Base-by-base conservation (phyloP, 306 rosid genomes). In the Malus sieversii region DNA sequence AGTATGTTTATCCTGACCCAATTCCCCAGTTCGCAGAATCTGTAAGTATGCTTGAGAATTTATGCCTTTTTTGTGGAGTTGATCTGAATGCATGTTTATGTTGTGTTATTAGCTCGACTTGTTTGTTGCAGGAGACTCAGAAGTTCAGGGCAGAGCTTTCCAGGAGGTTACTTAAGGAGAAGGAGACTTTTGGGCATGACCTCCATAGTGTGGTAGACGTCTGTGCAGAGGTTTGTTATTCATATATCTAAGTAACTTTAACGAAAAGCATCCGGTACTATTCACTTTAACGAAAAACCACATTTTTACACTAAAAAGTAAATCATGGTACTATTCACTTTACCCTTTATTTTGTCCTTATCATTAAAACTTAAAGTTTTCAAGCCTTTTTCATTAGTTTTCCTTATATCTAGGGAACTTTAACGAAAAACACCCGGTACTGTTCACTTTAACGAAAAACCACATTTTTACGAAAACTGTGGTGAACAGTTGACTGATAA, bases 1-100 rank as follows among this genome's bases (percentile, higher is more conserved):
- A 75, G 45, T 82, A 80, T 75, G 82, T 79, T 51, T 90, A 90
- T 81, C 88, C 88, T 1, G 86, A 88, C 87, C 90, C 97, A 46
- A 65, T 64, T 73, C 91, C 93, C 6, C 79, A 87, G 69, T 90
- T 92, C 10, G 87, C 92, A 15, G 80, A 80, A 80, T 68, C 55
- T 20, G 88, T 84, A 53, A 75, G 89, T 64, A 1, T 53, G 20
- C 38, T 2, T 63, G 38, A 60, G 23, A 12, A 5, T 60, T 12
- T 7, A 6, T 63, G 70, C 27, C 19, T 2, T 11, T 70, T 57
- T n/a, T 57, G 12, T 57, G 23, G 62, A 57, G 29, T 22, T 42
- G 33, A 57, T 8, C 22, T 66, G 64, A 45, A 73, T 65, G 55
- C 77, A 13, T 13, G 27, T 73, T 10, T 10, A 27, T 38, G 16